phyloP scores from a whole-genome alignment of 1,284 basidiomycete species.

The Leccinum insolens region DNA sequence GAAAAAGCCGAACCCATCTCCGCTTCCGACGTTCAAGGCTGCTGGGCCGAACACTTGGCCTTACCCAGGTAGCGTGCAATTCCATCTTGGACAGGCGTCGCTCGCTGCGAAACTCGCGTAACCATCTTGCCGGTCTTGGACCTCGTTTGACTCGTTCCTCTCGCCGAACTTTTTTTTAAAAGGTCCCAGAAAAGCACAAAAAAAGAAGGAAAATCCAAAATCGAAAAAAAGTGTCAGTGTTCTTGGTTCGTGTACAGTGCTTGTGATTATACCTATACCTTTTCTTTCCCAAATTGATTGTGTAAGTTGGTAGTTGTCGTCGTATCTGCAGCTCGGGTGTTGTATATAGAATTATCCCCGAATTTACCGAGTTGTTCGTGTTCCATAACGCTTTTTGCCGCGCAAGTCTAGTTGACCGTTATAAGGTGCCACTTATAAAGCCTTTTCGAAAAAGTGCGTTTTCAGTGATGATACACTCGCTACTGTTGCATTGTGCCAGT shows the following conservation, averaged over 20 bases:
- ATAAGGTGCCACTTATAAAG: too few species aligned
- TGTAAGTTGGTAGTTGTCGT: neutral
- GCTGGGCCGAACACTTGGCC: neutral
- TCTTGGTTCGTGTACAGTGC: neutral
- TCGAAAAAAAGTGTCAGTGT: neutral
- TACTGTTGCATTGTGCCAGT: too few species aligned
- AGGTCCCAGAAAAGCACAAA: too few species aligned
- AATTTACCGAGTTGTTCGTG: neutral
- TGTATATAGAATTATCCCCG: neutral
- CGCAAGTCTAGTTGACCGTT: neutral
- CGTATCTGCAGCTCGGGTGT: neutral
- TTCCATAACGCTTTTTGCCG: neutral
- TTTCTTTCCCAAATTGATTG: neutral
- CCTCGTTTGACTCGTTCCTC: too few species aligned
- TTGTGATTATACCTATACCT: neutral
- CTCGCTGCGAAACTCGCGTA: constrained; percentile 2
- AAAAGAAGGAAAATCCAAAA: too few species aligned
- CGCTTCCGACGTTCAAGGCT: constrained; percentile 13
- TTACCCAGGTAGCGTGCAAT: neutral
- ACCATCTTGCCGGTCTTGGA: too few species aligned
- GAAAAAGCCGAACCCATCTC: constrained; percentile 7
- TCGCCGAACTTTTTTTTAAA: too few species aligned
- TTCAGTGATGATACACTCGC: too few species aligned
- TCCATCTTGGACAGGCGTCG: constrained; percentile 7
- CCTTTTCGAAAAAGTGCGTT: too few species aligned